phyloP scores from a whole-genome alignment of 2,329 filamentous ascomycete genomes.

The Apiospora sp. region DNA sequence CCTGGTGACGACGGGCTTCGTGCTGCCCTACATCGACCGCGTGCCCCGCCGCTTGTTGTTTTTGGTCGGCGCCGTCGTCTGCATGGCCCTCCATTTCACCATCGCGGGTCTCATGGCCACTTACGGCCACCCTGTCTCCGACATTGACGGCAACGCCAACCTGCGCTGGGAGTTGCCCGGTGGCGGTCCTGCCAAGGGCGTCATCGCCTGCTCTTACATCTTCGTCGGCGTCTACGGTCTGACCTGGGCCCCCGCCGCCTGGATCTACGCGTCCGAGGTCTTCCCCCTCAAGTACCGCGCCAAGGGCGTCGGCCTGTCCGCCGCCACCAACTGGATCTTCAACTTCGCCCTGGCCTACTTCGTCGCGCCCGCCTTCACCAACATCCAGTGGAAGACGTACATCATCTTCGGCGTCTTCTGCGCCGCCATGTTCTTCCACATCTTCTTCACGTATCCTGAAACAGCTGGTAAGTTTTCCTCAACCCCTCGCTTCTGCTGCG shows the following conservation, averaged over 20 bases:
- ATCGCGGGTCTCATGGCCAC: constrained; percentile 59
- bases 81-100: constrained; percentile 55
- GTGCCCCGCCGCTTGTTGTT: constrained; percentile 57
- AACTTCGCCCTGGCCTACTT: constrained; percentile 35
- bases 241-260: constrained; percentile 33
- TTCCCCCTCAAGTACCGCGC: constrained; percentile 37
- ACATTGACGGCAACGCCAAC: constrained; percentile 54
- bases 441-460: constrained; percentile 47
- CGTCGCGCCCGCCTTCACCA: constrained; percentile 31
- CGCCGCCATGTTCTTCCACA: constrained; percentile 32
- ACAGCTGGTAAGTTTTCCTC: constrained; percentile 40
- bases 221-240: constrained; percentile 49
- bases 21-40: constrained; percentile 58
- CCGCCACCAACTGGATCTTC: constrained; percentile 39
- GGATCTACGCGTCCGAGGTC: constrained; percentile 37
- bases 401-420: constrained; percentile 53
- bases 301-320: constrained; percentile 34
- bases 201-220: constrained; percentile 60
- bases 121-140: constrained; percentile 53
- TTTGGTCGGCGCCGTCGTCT: constrained; percentile 53
- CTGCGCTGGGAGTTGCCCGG: constrained; percentile 53
- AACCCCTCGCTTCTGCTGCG: too few species aligned
- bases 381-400: constrained; percentile 41
- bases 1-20: constrained; percentile 58
- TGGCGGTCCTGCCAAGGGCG: constrained; percentile 51